Evolutionary conservation across 306 rosid species (phyloP), one percentile per base, ranked within the genome.

Genomic region (Datisca glomerata): DNA sequence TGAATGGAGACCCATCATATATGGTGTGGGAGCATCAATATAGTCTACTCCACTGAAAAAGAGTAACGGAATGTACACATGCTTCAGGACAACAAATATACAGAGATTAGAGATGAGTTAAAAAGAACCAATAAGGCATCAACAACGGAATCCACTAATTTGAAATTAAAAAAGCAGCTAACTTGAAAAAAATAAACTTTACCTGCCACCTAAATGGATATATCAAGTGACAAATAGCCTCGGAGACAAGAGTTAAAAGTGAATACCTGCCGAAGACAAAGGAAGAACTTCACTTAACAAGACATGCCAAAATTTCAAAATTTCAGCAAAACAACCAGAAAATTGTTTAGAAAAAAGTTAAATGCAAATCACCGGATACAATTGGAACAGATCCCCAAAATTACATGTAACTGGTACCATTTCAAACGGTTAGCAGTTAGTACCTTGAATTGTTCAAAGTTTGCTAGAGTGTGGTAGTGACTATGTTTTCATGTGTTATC

Each of bases 151-250:
- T 32, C 12, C 21, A 28, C 25, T 25, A 18, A 7, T 23, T 38
- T 38, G 10, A 48, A 10, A 5, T 24, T n/a, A 59, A 31, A 32
- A 16, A 16, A 8, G 5, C 18, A 18, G 21, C 19, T 5, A 49
- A 23, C 53, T 38, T n/a, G 43, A 21, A 22, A 63, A 37, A 49
- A 18, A 55, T 37, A 28, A 60, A 59, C 24, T 68, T 57, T 50
- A 89, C 98, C 94, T 89, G 98, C 98, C 98, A 89, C 28, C 98
- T 78, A 59, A 89, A 80, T 39, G 98, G 98, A 67, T 68, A 89
- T 57, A 89, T 76, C 59, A 89, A 69, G 73, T 89, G 83, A 53
- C 98, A 89, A 37, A 89, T 80, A 66, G 96, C 98, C 75, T 89
- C 98, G 18, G 94, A 89, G 57, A 25, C 96, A 48, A 84, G 91